phyloP scores from a whole-genome alignment of 306 rosid species.

The Ochetophila trinervis region DNA sequence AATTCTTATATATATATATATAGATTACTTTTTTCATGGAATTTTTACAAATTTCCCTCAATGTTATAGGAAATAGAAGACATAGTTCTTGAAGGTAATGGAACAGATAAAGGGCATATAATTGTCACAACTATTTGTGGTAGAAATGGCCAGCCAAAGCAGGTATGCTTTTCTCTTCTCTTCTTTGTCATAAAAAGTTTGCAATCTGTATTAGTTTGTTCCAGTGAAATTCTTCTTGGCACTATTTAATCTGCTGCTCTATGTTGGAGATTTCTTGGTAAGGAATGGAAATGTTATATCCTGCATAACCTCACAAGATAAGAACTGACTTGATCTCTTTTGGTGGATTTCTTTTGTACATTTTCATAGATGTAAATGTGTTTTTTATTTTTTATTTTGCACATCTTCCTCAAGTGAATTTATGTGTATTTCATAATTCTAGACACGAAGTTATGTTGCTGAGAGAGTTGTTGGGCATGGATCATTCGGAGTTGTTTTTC shows the following conservation, averaged over 20 bases:
- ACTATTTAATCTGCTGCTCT: too few relatives aligned
- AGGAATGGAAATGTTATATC: too few relatives aligned
- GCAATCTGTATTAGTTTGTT: not conserved
- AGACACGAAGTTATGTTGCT: conserved; percentile 76
- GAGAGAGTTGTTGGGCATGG: conserved; percentile 75
- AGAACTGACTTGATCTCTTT: too few relatives aligned
- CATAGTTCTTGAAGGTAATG: conserved; percentile 60
- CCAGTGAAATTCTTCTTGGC: not conserved
- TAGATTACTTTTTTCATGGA: not conserved
- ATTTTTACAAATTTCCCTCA: not conserved
- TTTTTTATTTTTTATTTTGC: not conserved
- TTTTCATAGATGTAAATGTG: not conserved
- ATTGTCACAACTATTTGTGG: conserved; percentile 69
- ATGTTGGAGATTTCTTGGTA: too few relatives aligned
- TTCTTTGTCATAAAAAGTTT: not conserved
- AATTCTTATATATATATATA: not conserved
- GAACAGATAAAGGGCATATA: conserved; percentile 71
- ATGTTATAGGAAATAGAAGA: conserved; percentile 51
- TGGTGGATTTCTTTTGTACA: too few relatives aligned
- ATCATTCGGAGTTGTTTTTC: conserved; percentile 70
- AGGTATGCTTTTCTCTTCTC: conserved; percentile 30
- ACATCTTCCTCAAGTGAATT: not conserved
- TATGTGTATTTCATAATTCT: conserved; percentile 12
- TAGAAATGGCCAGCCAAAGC: conserved; percentile 65
- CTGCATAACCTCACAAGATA: too few relatives aligned